A percentile compares a stretch with the other conserved stretches of the same genome.
Evolutionary conservation across 352 stramenopile genomes (phyloP).

Genomic region (Pythium myriotylum): DNA sequence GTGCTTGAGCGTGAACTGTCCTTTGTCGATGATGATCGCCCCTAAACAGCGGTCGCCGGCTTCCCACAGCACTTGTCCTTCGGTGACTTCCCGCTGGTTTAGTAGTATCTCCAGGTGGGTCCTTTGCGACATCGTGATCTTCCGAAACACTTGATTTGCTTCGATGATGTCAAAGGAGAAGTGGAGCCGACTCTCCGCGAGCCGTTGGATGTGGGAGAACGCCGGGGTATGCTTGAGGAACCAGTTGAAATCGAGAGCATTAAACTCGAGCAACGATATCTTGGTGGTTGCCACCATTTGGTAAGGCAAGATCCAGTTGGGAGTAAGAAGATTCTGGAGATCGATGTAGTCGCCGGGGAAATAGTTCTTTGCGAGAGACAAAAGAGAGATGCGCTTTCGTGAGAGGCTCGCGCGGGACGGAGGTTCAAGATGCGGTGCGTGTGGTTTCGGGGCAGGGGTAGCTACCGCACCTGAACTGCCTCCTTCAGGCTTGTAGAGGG

Average conservation of each 20-base stretch:
- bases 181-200: slow-evolving; percentile 74
- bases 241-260: slow-evolving; percentile 85
- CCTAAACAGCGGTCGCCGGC: slow-evolving; percentile 62
- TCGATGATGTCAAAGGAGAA: slow-evolving; percentile 84
- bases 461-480: slow-evolving; percentile 14
- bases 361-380: slow-evolving; percentile 76
- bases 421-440: not conserved
- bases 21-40: slow-evolving; percentile 81
- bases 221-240: slow-evolving; percentile 74
- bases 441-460: not conserved
- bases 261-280: slow-evolving; percentile 80
- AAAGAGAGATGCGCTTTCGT: slow-evolving; percentile 57
- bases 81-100: slow-evolving; percentile 50
- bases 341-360: slow-evolving; percentile 90
- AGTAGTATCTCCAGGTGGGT: slow-evolving; percentile 88
- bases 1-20: slow-evolving; percentile 68
- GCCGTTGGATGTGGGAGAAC: slow-evolving; percentile 70
- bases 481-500: slow-evolving; percentile 45
- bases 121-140: slow-evolving; percentile 80
- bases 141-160: slow-evolving; percentile 77
- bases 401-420: slow-evolving; percentile 32
- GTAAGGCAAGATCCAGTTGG: slow-evolving; percentile 62
- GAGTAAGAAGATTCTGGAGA: slow-evolving; percentile 75
- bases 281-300: slow-evolving; percentile 69
- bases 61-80: slow-evolving; percentile 78